A percentile compares a stretch with the other conserved stretches of the same genome.
Evolutionary conservation across 2,329 filamentous ascomycete species (phyloP).

Genomic region (Xylaria sp.): DNA sequence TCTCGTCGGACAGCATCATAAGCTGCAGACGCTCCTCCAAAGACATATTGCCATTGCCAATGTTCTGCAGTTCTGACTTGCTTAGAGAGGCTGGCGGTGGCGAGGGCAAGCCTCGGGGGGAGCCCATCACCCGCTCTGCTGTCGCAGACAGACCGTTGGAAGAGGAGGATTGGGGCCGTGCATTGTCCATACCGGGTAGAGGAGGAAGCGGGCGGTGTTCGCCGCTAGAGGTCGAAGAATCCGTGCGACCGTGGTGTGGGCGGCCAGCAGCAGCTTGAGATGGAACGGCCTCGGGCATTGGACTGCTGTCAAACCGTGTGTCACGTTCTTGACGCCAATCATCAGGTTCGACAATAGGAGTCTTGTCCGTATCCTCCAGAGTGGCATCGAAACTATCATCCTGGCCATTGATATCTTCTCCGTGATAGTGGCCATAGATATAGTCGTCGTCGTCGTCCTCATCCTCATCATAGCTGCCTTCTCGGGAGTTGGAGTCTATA

Average conservation of each 20-base stretch:
- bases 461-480: constrained; percentile 92
- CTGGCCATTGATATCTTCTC: constrained; percentile 61
- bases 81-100: constrained; percentile 70
- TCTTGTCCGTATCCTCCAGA: constrained; percentile 94
- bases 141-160: constrained; percentile 69
- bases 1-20: constrained; percentile 81
- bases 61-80: constrained; percentile 78
- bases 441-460: constrained; percentile 76
- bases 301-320: constrained; percentile 72
- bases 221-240: constrained; percentile 76
- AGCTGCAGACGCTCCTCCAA: constrained; percentile 83
- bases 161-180: constrained; percentile 54
- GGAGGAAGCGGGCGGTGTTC: constrained; percentile 86
- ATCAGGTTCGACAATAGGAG: constrained; percentile 94
- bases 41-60: constrained; percentile 76
- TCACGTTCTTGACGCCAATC: constrained; percentile 86
- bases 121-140: constrained; percentile 70
- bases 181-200: constrained; percentile 66
- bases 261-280: constrained; percentile 51
- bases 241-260: constrained; percentile 63
- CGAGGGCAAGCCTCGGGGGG: constrained; percentile 70
- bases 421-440: constrained; percentile 55
- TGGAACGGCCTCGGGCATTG: constrained; percentile 60
- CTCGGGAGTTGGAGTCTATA: constrained; percentile 83
- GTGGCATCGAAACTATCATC: constrained; percentile 96